A percentile compares a stretch with the other conserved stretches of the same genome.
Evolutionary conservation across 2,329 filamentous ascomycete species (phyloP).

Genomic region (Penicillium sp.): DNA sequence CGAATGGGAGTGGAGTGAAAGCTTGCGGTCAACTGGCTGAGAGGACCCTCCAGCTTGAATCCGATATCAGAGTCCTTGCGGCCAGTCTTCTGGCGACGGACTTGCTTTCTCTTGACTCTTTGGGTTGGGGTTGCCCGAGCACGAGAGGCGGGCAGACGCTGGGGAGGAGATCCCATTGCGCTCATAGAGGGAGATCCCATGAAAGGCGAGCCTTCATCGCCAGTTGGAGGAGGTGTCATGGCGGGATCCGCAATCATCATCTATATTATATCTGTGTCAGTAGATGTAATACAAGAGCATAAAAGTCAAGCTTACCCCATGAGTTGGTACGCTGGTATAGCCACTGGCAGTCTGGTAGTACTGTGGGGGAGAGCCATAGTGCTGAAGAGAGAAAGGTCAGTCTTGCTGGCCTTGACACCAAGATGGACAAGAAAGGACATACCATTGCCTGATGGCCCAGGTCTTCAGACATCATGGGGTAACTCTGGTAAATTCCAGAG

Average conservation of each 20-base stretch:
- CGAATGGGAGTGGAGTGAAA: conserved; percentile 60
- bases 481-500: conserved; percentile 15
- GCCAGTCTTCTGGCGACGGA: conserved; percentile 8
- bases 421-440: not conserved
- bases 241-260: conserved; percentile 19
- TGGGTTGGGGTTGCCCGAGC: conserved; percentile 12
- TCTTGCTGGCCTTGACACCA: not conserved
- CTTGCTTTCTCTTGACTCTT: conserved; percentile 7
- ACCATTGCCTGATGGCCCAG: not conserved
- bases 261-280: conserved; percentile 7
- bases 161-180: not conserved
- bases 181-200: conserved; percentile 3
- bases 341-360: conserved; percentile 14
- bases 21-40: conserved; percentile 34
- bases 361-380: conserved; percentile 16
- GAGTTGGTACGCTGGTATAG: conserved; percentile 17
- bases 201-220: conserved; percentile 20
- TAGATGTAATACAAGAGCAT: not conserved
- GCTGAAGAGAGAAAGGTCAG: conserved; percentile 12
- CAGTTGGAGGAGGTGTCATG: conserved; percentile 26
- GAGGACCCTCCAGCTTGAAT: conserved; percentile 19
- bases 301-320: conserved; percentile 20
- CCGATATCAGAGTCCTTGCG: conserved; percentile 13
- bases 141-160: not conserved
- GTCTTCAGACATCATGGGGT: conserved; percentile 11